Base-by-base conservation (phyloP, 2,329 filamentous ascomycete species). In the Fusarium tjaetaba region DNA sequence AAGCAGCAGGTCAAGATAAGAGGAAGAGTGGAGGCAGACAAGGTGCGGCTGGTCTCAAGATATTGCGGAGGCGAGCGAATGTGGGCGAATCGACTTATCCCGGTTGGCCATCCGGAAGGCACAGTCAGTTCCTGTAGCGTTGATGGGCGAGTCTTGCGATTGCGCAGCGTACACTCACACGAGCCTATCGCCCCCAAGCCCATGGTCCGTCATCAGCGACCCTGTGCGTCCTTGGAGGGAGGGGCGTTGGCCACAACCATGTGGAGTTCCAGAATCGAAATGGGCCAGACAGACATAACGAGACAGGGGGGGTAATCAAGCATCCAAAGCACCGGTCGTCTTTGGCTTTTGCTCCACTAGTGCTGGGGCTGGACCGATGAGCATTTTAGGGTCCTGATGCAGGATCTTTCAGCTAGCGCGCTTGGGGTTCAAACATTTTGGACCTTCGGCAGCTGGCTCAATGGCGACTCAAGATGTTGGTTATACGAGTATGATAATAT, bases 41-140 rank as follows among this genome's bases (percentile, higher is more conserved):
- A 76, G 73, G 76, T 76, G 76, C 76, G 61, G 73, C 66, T 74
- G 74, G 72, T 77, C 75, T 68, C 76, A 78, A 78, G 76, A 78
- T 78, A 78, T 78, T 76, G 76, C 75, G 76, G 76, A 78, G 76
- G 76, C 74, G 76, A 78, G 67, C 70, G 61, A 61, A 53, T 68
- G 72, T 74, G 74, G 68, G 72, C 76, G 67, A 78, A 76, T 77
- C 70, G 72, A 77, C 67, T 67, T 56, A 64, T 66, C 68, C 65
- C 68, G 70, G 65, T 72, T 74, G 65, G 49, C 49, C 42, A 72
- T 75, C 72, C 67, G 52, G 65, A 71, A 57, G 74, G 68, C 64
- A 74, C 71, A 72, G 68, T 43, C 51, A 68, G 64, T 68, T 61
- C 51, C 48, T 45, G 71, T 65, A 63, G 63, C 53, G 71, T 61